Conservation (phyloP, 495 filamentous ascomycete genomes). For the Penicillium alfredii region DNA sequence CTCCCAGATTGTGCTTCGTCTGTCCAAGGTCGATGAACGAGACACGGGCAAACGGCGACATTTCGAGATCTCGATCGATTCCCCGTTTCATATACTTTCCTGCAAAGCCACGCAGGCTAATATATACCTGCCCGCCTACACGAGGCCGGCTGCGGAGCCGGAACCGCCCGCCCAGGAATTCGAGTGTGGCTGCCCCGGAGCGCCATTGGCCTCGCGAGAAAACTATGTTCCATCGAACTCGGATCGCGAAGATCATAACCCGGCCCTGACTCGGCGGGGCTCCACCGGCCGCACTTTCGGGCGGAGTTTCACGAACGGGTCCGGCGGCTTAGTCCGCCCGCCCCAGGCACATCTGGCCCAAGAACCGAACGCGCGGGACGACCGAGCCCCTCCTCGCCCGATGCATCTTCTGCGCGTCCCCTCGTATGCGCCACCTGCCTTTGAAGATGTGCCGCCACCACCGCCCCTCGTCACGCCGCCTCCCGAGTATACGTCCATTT, state of each 20-base stretch:
- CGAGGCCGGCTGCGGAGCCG: constrained; percentile 49
- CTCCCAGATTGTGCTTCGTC: constrained; percentile 85
- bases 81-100: constrained; percentile 90
- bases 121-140: constrained; percentile 81
- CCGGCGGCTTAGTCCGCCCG: constrained; percentile 42
- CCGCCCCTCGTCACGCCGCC: constrained; percentile 80
- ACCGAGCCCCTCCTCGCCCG: constrained; percentile 45
- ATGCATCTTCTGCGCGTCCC: constrained; percentile 88
- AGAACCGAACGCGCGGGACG: constrained; percentile 34
- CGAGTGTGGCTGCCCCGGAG: constrained; percentile 75
- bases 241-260: constrained; percentile 19
- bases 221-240: constrained; percentile 33
- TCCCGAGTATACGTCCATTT: constrained; percentile 78
- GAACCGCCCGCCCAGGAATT: constrained; percentile 44
- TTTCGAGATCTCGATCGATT: constrained; percentile 98
- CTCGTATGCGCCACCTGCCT: constrained; percentile 84
- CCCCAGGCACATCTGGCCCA: constrained; percentile 43
- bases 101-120: constrained; percentile 92
- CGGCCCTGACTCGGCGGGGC: constrained; percentile 12
- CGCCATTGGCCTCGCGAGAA: constrained; percentile 37
- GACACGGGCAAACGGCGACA: constrained; percentile 82
- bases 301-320: constrained; percentile 43
- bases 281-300: constrained; percentile 22
- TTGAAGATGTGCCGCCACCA: constrained; percentile 82
- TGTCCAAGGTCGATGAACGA: constrained; percentile 77